These are phyloP conservation scores for Borealophlyctis nickersoniae DNA, from an alignment of 192 early-diverging fungal genomes.

Conservation along the genomic window DNA sequence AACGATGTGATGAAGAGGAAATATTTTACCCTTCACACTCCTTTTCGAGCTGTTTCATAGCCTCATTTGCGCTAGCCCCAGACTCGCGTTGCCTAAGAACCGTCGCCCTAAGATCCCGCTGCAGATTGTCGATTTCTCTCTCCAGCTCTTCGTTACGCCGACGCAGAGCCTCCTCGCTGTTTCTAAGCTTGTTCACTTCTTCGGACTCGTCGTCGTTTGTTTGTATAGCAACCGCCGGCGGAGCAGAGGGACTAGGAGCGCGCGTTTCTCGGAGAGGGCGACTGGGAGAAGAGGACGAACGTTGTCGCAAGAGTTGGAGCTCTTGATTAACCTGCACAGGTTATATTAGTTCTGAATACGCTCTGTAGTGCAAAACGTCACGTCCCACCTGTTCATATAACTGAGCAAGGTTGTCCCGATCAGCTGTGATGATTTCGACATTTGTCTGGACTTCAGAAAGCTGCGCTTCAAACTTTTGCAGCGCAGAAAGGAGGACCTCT, in stretches of 20 bases:
- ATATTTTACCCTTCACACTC: slow-evolving; percentile 36
- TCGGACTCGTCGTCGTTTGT: too few species aligned
- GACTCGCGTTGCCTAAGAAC: slow-evolving; percentile 33
- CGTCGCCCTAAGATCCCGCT: slow-evolving; percentile 37
- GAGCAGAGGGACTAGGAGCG: too few species aligned
- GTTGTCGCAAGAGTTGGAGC: slow-evolving; percentile 5
- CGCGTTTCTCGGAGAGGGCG: too few species aligned
- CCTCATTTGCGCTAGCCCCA: slow-evolving; percentile 29
- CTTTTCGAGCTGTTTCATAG: slow-evolving; percentile 30
- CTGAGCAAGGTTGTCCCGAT: slow-evolving; percentile 39
- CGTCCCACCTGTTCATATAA: slow-evolving; percentile 44
- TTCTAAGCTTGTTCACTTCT: too few species aligned
- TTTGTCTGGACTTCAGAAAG: slow-evolving; percentile 30
- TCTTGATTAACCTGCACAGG: slow-evolving; percentile 10
- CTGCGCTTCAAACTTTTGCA: slow-evolving; percentile 40
- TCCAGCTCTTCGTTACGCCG: slow-evolving; percentile 26
- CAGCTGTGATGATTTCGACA: slow-evolving; percentile 34
- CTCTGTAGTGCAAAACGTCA: background rate
- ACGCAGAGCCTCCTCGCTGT: background rate
- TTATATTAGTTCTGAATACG: background rate
- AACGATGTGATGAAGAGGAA: too few species aligned
- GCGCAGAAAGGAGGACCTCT: slow-evolving; percentile 34
- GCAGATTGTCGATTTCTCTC: slow-evolving; percentile 31
- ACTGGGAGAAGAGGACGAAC: background rate
- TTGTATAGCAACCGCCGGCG: too few species aligned